Conservation (phyloP, 2,329 filamentous ascomycete genomes). For the Davidsoniella australis region DNA sequence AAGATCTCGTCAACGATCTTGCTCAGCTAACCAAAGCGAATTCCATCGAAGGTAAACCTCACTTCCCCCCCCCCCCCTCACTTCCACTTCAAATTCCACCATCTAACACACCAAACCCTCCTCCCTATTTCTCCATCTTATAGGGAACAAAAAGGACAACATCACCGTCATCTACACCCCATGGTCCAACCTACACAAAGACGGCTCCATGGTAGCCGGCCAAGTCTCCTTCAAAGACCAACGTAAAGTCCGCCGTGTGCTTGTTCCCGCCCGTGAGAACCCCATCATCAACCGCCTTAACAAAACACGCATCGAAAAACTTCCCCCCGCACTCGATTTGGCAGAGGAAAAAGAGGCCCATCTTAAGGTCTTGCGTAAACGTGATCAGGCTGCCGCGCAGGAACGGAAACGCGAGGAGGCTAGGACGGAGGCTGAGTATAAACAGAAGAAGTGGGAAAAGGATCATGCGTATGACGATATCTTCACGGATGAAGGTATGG, state of each 20-base stretch:
- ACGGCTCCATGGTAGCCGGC: slow-evolving; percentile 85
- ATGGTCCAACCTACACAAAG: slow-evolving; percentile 91
- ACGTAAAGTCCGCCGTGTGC: slow-evolving; percentile 67
- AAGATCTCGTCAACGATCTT: slow-evolving; percentile 63
- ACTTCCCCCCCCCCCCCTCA: not conserved
- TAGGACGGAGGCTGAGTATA: slow-evolving; percentile 56
- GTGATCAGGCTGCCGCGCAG: slow-evolving; percentile 46
- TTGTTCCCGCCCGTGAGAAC: slow-evolving; percentile 71
- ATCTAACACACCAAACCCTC: not conserved
- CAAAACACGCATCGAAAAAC: slow-evolving; percentile 84
- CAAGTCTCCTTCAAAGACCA: slow-evolving; percentile 90
- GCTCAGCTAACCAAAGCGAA: slow-evolving; percentile 98
- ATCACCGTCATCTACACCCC: slow-evolving; percentile 93
- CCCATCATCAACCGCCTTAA: slow-evolving; percentile 91
- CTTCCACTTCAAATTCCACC: not conserved
- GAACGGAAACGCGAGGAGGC: slow-evolving; percentile 61
- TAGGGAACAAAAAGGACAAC: slow-evolving; percentile 97
- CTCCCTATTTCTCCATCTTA: not conserved
- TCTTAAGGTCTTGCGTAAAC: slow-evolving; percentile 51
- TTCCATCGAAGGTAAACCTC: slow-evolving; percentile 66
- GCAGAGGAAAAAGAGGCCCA: slow-evolving; percentile 65
- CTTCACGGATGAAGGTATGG: slow-evolving; percentile 68
- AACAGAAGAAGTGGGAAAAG: slow-evolving; percentile 83
- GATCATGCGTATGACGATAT: slow-evolving; percentile 96
- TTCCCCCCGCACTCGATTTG: slow-evolving; percentile 47